Evolutionary conservation across 2,329 filamentous ascomycete species (phyloP).

Genomic region (Fusarium sp.): DNA sequence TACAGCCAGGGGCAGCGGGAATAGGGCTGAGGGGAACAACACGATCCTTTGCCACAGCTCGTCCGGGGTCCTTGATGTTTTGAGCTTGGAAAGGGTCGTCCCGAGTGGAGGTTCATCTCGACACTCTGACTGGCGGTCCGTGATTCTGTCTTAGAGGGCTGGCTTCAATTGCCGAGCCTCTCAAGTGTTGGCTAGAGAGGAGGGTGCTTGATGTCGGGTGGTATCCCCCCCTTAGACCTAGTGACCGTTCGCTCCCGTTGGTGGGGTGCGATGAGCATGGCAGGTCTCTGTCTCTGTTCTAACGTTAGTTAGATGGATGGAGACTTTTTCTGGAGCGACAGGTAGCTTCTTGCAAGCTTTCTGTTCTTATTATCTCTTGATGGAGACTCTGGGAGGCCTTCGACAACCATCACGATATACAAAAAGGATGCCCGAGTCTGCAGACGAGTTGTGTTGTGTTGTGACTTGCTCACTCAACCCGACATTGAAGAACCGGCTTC

Average conservation of each 20-base stretch:
- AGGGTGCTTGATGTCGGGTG: slow-evolving; percentile 29
- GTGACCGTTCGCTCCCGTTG: slow-evolving; percentile 44
- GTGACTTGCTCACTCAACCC: slow-evolving; percentile 26
- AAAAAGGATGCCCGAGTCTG: slow-evolving; percentile 42
- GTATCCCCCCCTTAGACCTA: slow-evolving; percentile 34
- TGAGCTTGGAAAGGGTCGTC: slow-evolving; percentile 41
- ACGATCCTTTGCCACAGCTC: slow-evolving; percentile 41
- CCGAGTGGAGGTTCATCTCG: slow-evolving; percentile 37
- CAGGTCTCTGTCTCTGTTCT: slow-evolving; percentile 20
- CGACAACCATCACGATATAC: slow-evolving; percentile 43
- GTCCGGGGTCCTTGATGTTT: slow-evolving; percentile 37
- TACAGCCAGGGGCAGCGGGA: slow-evolving; percentile 30
- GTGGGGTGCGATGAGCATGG: slow-evolving; percentile 31
- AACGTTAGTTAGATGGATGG: slow-evolving; percentile 26
- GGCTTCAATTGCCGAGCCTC: slow-evolving; percentile 36
- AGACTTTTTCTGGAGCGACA: slow-evolving; percentile 35
- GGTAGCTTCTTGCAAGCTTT: slow-evolving; percentile 17
- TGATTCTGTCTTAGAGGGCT: slow-evolving; percentile 30
- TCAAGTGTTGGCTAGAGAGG: slow-evolving; percentile 26
- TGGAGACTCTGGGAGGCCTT: slow-evolving; percentile 42
- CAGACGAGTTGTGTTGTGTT: slow-evolving; percentile 23
- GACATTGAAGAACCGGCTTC: slow-evolving; percentile 44
- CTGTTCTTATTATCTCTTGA: slow-evolving; percentile 16
- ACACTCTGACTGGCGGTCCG: slow-evolving; percentile 33
- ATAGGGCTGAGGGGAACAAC: slow-evolving; percentile 41